Evolutionary conservation across 2,329 filamentous ascomycete genomes (phyloP).

Genomic region (Diaporthe ilicicola): DNA sequence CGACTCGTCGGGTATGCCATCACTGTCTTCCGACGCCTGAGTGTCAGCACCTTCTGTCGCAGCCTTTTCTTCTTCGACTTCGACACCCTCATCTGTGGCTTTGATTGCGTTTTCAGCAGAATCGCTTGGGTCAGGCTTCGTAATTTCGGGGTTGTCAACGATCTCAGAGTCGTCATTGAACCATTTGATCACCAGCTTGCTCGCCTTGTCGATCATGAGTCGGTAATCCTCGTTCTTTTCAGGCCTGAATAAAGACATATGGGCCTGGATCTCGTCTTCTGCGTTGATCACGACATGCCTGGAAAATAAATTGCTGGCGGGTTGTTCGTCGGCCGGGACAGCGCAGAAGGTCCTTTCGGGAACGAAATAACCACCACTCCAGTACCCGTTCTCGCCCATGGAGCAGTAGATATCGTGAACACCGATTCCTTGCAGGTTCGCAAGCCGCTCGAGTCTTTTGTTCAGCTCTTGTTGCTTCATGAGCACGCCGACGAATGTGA

Average conservation of each 20-base stretch:
- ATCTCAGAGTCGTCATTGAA: slow-evolving; percentile 55
- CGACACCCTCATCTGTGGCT: slow-evolving; percentile 36
- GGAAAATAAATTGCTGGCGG: slow-evolving; percentile 53
- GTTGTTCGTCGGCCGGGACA: slow-evolving; percentile 58
- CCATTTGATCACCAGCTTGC: slow-evolving; percentile 66
- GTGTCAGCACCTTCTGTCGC: slow-evolving; percentile 27
- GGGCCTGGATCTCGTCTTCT: slow-evolving; percentile 76
- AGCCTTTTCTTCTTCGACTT: slow-evolving; percentile 31
- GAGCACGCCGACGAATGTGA: slow-evolving; percentile 85
- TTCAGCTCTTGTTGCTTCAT: slow-evolving; percentile 77
- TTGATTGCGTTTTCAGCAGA: slow-evolving; percentile 38
- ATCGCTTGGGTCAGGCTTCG: slow-evolving; percentile 36
- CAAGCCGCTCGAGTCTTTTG: slow-evolving; percentile 70
- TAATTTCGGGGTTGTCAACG: slow-evolving; percentile 50
- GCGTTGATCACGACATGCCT: slow-evolving; percentile 70
- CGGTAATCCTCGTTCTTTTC: slow-evolving; percentile 71
- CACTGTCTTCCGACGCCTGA: slow-evolving; percentile 44
- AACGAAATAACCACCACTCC: slow-evolving; percentile 66
- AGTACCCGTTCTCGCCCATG: slow-evolving; percentile 75
- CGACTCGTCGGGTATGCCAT: slow-evolving; percentile 52
- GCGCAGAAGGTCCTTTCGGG: slow-evolving; percentile 83
- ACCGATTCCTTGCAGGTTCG: slow-evolving; percentile 68
- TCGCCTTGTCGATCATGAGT: slow-evolving; percentile 66
- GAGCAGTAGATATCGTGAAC: slow-evolving; percentile 81
- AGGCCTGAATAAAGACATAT: slow-evolving; percentile 72